Conservation (phyloP, 2,329 filamentous ascomycete species). For the Esteya vermicola region DNA sequence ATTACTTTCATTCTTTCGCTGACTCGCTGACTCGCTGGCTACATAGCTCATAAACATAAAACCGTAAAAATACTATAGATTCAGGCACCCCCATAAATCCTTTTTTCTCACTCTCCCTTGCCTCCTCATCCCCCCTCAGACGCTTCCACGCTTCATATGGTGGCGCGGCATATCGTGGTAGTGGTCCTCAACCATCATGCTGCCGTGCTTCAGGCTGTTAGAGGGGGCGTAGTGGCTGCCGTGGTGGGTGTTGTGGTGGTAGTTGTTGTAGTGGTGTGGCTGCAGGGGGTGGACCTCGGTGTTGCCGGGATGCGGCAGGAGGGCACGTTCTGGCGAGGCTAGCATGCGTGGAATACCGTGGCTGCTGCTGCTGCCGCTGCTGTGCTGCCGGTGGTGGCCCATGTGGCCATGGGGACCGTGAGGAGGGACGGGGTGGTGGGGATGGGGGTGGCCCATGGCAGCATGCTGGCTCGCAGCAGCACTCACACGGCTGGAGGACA, state of each 20-base stretch:
- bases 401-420: no score
- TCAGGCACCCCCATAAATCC: neutral
- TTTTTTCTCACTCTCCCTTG: neutral
- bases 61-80: neutral
- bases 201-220: conserved; percentile 19
- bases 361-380: conserved; percentile 8
- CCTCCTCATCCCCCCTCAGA: conserved; percentile 14
- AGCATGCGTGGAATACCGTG: conserved; percentile 15
- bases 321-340: neutral
- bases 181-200: conserved; percentile 33
- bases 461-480: neutral
- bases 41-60: no score
- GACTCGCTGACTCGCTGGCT: no score
- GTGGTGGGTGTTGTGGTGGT: conserved; percentile 5
- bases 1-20: no score
- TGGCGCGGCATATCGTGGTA: conserved; percentile 21
- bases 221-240: no score
- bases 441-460: no score
- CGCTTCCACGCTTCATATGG: conserved; percentile 30
- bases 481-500: conserved; percentile 19
- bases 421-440: no score
- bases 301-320: neutral
- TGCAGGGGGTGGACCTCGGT: no score
- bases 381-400: neutral
- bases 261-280: no score